phyloP scores from a whole-genome alignment of 306 rosid genomes.

The Quercus parvula region DNA sequence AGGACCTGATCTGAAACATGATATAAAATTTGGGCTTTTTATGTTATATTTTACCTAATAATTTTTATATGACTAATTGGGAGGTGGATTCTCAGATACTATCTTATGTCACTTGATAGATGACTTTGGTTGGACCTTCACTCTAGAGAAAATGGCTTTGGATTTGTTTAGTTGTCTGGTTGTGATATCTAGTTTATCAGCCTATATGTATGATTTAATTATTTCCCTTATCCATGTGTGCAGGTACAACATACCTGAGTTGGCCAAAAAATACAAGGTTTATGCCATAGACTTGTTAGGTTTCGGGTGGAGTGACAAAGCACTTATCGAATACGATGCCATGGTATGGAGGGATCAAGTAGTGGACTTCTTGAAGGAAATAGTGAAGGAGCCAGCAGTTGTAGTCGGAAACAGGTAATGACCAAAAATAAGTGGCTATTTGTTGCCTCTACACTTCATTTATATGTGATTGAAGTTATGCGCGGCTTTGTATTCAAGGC shows the following conservation, averaged over 20 bases:
- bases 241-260: constrained; percentile 92
- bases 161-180: neutral
- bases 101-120: neutral
- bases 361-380: constrained; percentile 78
- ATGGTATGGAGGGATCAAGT: constrained; percentile 90
- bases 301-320: constrained; percentile 99
- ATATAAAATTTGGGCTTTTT: too few relatives aligned
- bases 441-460: neutral
- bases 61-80: neutral
- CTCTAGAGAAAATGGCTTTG: neutral
- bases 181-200: neutral
- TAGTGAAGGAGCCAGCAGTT: constrained; percentile 85
- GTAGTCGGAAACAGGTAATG: constrained; percentile 83
- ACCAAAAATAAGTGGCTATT: neutral
- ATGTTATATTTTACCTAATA: neutral
- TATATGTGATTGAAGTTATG: neutral
- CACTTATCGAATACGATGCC: constrained; percentile 88
- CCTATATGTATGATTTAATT: neutral
- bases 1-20: too few relatives aligned
- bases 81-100: neutral
- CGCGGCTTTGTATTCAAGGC: neutral
- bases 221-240: constrained; percentile 8
- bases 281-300: constrained; percentile 95
- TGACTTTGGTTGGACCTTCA: neutral
- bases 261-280: constrained; percentile 81